phyloP scores from a whole-genome alignment of 352 stramenopile genomes.

The Hyaloperonospora brassicae region DNA sequence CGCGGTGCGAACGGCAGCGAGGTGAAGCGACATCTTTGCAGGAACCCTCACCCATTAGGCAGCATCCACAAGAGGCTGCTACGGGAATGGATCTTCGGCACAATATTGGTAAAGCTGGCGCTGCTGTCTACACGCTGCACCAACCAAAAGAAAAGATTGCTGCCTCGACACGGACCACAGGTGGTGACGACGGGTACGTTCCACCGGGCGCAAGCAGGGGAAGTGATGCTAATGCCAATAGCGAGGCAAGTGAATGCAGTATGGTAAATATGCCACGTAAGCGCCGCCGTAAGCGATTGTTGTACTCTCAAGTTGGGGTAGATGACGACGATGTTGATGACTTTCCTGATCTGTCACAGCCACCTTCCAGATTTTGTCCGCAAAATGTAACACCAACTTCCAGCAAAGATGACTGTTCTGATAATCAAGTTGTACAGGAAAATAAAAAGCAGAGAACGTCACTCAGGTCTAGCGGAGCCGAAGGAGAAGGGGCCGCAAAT shows the following conservation, averaged over 20 bases:
- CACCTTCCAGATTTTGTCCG: slow-evolving; percentile 6
- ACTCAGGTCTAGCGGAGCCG: slow-evolving; percentile 1
- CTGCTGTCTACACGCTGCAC: slow-evolving; percentile 2
- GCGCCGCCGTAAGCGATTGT: slow-evolving; percentile 36
- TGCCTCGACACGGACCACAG: slow-evolving; percentile 15
- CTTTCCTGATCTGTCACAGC: slow-evolving; percentile 30
- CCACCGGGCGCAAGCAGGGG: slow-evolving; percentile 18
- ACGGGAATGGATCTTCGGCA: slow-evolving; percentile 1
- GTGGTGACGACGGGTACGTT: slow-evolving; percentile 21
- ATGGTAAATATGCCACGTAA: slow-evolving; percentile 5
- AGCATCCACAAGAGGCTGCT: background rate
- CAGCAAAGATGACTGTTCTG: slow-evolving; percentile 4
- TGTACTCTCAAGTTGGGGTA: slow-evolving; percentile 35
- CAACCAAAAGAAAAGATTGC: slow-evolving; percentile 7
- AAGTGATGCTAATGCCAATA: slow-evolving; percentile 12
- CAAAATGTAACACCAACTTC: slow-evolving; percentile 1
- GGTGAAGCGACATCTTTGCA: slow-evolving; percentile 1
- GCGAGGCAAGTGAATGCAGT: slow-evolving; percentile 12
- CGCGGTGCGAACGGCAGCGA: slow-evolving; percentile 19
- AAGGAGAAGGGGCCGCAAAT: slow-evolving; percentile 7
- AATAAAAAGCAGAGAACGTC: slow-evolving; percentile 24
- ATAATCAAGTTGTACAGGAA: background rate
- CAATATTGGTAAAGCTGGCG: slow-evolving; percentile 3
- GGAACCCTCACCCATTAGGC: slow-evolving; percentile 3
- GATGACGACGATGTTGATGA: slow-evolving; percentile 47